Base-by-base conservation (phyloP, 257 asterid genomes). In the Forsythia suspensa region DNA sequence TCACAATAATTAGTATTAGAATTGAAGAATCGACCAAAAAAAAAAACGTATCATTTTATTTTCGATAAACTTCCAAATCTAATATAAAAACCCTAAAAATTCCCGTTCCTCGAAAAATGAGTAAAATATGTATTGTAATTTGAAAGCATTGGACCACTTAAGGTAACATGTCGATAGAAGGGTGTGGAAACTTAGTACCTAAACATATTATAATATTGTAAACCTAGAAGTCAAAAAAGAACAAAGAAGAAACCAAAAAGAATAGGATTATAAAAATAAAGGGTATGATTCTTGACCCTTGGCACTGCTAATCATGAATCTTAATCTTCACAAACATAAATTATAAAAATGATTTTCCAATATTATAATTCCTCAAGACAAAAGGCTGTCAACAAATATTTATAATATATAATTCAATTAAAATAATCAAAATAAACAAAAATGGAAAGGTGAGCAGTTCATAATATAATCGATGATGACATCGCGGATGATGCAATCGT, bases 401-500 rank as follows among this genome's bases (percentile, higher is more conserved):
- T 66, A 18, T 24, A 29, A 13, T 57, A 29, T 29, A 29, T 1
- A 75, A 66, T 43, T 20, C 55, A 66, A 76, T 39, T 66, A 70
- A 21, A 63, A n/a, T 65, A 70, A 29, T 48, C 44, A 75, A 79
- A 77, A 79, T 77, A 76, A 63, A 78, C 78, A 55, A 82, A 85
- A 80, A 81, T 76, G 63, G 90, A 63, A 86, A 89, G 84, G 85
- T 68, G 24, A 69, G 73, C 20, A 68, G 40, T 6, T 2, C 37
- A 29, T 83, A 84, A 65, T 63, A 74, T 84, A 89, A 80, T 85
- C 71, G 82, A 68, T 36, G 85, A 79, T 90, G 96, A 90, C 88
- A 91, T 48, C 88, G 55, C 73, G 79, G 80, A 79, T 89, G 92
- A 92, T 80, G 97, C 71, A 84, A 77, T 80, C 51, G 75, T 68